Percentiles rank a stretch among this genome's conserved stretches.
These are phyloP conservation scores for Ophiosphaerella korrae DNA, from an alignment of 2,329 filamentous ascomycete genomes.

Conservation along the genomic window DNA sequence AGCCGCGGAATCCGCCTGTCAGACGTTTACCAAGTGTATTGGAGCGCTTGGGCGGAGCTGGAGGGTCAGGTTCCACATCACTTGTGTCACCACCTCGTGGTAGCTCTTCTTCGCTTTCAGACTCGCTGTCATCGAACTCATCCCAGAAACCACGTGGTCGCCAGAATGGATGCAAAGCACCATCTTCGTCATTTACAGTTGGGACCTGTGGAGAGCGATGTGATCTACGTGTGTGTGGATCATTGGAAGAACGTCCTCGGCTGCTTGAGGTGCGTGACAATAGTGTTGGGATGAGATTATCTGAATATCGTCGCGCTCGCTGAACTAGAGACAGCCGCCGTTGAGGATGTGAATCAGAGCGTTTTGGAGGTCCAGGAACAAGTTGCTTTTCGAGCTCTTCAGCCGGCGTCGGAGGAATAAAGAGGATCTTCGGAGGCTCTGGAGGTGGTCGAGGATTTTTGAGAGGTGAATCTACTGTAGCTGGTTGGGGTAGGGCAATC, in stretches of 20 bases:
- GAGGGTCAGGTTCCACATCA: constrained; percentile 37
- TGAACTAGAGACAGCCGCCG: constrained; percentile 50
- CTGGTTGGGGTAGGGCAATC: constrained; percentile 24
- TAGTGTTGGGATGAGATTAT: constrained; percentile 50
- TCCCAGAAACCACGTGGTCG: constrained; percentile 68
- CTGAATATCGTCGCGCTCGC: constrained; percentile 53
- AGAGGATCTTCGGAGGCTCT: constrained; percentile 60
- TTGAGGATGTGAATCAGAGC: constrained; percentile 42
- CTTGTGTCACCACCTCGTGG: constrained; percentile 55
- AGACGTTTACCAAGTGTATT: constrained; percentile 34
- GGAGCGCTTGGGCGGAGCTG: constrained; percentile 22
- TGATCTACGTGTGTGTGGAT: constrained; percentile 15
- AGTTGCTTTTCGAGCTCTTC: constrained; percentile 53
- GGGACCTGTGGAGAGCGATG: constrained; percentile 29
- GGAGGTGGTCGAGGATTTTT: constrained; percentile 64
- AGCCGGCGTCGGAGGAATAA: constrained; percentile 60
- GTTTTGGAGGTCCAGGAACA: constrained; percentile 34
- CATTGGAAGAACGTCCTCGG: constrained; percentile 27
- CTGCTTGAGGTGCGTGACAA: constrained; percentile 39
- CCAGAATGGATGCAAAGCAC: constrained; percentile 65
- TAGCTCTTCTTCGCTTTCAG: constrained; percentile 44
- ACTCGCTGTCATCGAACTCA: constrained; percentile 53
- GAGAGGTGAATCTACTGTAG: constrained; percentile 60
- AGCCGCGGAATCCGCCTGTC: constrained; percentile 47
- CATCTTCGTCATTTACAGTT: constrained; percentile 47